These are phyloP conservation scores for Erodium trifolium DNA, from an alignment of 441 rosid species.

Conservation along the genomic window DNA sequence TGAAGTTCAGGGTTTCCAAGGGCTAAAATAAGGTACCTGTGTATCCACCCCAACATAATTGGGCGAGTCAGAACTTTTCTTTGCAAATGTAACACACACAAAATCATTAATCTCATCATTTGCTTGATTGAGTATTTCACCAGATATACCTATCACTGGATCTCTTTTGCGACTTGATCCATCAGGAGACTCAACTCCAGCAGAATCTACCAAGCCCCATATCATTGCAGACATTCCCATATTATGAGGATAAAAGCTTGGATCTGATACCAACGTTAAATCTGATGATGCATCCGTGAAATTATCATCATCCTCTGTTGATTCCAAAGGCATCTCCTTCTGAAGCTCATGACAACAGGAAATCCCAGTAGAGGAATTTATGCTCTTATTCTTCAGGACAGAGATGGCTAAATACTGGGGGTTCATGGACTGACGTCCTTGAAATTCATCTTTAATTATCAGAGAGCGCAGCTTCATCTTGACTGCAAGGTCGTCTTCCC, in stretches of 20 bases:
- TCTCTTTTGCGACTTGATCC: no score
- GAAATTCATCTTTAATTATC: constrained; percentile 90
- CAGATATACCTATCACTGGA: constrained; percentile 44
- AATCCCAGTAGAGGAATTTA: constrained; percentile 29
- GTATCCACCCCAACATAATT: constrained; percentile 90
- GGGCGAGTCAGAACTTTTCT: constrained; percentile 63
- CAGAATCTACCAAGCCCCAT: constrained; percentile 31
- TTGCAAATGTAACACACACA: constrained; percentile 75
- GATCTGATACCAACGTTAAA: constrained; percentile 50
- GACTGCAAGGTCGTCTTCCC: constrained; percentile 59
- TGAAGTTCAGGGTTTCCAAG: constrained; percentile 16
- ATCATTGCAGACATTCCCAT: constrained; percentile 35
- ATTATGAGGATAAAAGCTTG: constrained; percentile 38
- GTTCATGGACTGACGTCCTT: constrained; percentile 43
- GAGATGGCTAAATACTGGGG: constrained; percentile 61
- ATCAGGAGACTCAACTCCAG: constrained; percentile 35
- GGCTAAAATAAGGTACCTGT: constrained; percentile 47
- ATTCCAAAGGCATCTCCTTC: constrained; percentile 30
- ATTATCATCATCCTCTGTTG: constrained; percentile 72
- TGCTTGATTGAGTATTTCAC: constrained; percentile 82
- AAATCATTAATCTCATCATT: constrained; percentile 72
- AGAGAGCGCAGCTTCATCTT: constrained; percentile 87
- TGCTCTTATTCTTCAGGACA: constrained; percentile 56
- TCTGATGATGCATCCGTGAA: constrained; percentile 60
- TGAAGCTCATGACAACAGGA: constrained; percentile 30